These are phyloP conservation scores for Chlorella sp. DNA, from an alignment of 139 green algal species.

Conservation along the genomic window DNA sequence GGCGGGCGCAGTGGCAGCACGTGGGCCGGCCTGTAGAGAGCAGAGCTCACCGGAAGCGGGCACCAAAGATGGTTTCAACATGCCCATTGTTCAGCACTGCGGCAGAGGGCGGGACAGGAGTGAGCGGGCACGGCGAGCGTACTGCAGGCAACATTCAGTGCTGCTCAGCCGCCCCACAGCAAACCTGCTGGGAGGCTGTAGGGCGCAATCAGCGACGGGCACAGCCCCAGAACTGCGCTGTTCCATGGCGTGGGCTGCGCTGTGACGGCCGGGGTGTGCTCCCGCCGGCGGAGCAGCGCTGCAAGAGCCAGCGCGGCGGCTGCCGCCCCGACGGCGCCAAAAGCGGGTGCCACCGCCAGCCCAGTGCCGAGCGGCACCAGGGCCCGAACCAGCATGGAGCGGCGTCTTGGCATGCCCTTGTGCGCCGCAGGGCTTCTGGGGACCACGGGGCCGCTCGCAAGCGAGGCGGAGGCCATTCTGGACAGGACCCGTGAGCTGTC, in stretches of 20 bases:
- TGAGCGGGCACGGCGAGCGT: too few relatives aligned
- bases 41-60: slow-evolving; percentile 58
- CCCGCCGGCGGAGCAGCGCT: not conserved
- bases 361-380: not conserved
- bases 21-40: not conserved
- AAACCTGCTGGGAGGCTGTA: slow-evolving; percentile 32
- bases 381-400: not conserved
- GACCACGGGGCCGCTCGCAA: too few relatives aligned
- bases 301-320: not conserved
- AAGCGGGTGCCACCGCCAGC: too few relatives aligned
- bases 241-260: slow-evolving; percentile 39
- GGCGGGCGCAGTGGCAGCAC: not conserved
- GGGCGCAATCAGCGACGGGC: slow-evolving; percentile 29
- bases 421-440: too few relatives aligned
- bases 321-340: not conserved
- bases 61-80: slow-evolving; percentile 93
- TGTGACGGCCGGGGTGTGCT: slow-evolving; percentile 1
- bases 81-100: slow-evolving; percentile 55
- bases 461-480: too few relatives aligned
- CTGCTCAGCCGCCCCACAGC: too few relatives aligned
- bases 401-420: not conserved
- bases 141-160: too few relatives aligned
- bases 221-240: slow-evolving; percentile 34
- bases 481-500: too few relatives aligned
- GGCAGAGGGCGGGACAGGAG: not conserved